Evolutionary conservation across 306 rosid genomes (phyloP).

Genomic region (Ceratonia siliqua): DNA sequence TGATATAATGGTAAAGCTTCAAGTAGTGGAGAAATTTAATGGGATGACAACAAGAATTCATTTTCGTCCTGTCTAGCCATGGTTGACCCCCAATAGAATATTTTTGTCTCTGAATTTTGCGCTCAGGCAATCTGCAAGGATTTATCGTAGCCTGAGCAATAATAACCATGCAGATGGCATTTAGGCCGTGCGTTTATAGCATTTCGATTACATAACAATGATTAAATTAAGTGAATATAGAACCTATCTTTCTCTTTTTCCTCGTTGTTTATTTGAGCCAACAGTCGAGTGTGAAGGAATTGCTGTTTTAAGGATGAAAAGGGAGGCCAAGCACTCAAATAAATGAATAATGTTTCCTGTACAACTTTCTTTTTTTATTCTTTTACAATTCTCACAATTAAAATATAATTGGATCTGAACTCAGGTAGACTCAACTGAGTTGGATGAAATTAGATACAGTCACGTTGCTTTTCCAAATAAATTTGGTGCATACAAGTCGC

Average conservation of each 20-base stretch:
- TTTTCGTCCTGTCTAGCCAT: conserved; percentile 20
- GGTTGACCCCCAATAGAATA: conserved; percentile 28
- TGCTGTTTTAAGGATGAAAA: conserved; percentile 6
- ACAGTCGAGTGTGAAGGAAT: not conserved
- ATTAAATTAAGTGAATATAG: conserved; percentile 38
- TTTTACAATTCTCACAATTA: too few species aligned
- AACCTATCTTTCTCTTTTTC: conserved; percentile 22
- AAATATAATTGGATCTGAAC: too few species aligned
- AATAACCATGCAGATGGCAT: conserved; percentile 19
- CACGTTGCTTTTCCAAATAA: too few species aligned
- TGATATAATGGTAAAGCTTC: conserved; percentile 27
- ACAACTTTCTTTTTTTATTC: too few species aligned
- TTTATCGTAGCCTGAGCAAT: conserved; percentile 16
- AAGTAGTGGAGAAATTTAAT: conserved; percentile 18
- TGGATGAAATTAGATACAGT: too few species aligned
- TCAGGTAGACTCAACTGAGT: too few species aligned
- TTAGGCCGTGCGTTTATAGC: conserved; percentile 1
- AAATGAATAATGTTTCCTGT: too few species aligned
- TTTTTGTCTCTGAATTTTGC: conserved; percentile 18
- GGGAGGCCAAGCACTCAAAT: not conserved
- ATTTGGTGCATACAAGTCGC: not conserved
- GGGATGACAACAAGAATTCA: not conserved
- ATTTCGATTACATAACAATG: conserved; percentile 21
- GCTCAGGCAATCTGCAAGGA: conserved; percentile 18
- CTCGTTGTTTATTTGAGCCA: not conserved